Conservation (phyloP, 805 yeast species). For the Teunomyces tritomae region DNA sequence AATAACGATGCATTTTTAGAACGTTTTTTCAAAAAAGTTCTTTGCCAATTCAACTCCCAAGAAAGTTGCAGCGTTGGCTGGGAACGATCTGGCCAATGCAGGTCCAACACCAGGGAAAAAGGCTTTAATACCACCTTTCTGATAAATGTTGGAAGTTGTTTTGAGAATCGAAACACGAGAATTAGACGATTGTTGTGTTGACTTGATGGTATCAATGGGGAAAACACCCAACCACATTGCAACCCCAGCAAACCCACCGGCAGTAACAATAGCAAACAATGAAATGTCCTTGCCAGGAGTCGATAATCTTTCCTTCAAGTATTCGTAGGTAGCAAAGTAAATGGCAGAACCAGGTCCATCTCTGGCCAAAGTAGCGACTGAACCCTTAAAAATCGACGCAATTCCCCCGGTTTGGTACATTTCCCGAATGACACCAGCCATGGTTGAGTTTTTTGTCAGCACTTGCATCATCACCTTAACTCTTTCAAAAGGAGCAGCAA, state of each 20-base stretch:
- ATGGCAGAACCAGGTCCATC: constrained; percentile 98
- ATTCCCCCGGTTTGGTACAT: constrained; percentile 81
- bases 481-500: constrained; percentile 98
- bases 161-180: constrained; percentile 52
- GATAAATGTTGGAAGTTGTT: constrained; percentile 68
- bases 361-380: constrained; percentile 87
- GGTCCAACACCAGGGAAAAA: constrained; percentile 98
- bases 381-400: constrained; percentile 83
- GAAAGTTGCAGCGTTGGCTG: constrained; percentile 99
- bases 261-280: constrained; percentile 71
- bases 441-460: constrained; percentile 51
- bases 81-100: constrained; percentile 90
- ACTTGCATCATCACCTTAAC: constrained; percentile 91
- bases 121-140: constrained; percentile 78
- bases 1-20: not conserved
- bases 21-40: constrained; percentile 35
- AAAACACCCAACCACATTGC: constrained; percentile 96
- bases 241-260: constrained; percentile 96
- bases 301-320: constrained; percentile 62
- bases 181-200: constrained; percentile 69
- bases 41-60: constrained; percentile 87
- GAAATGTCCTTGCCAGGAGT: constrained; percentile 58
- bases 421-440: constrained; percentile 59
- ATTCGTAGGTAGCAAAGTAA: constrained; percentile 93
- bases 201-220: constrained; percentile 94